Base-by-base conservation (phyloP, 2,329 filamentous ascomycete species). In the Sarocladium strictum region DNA sequence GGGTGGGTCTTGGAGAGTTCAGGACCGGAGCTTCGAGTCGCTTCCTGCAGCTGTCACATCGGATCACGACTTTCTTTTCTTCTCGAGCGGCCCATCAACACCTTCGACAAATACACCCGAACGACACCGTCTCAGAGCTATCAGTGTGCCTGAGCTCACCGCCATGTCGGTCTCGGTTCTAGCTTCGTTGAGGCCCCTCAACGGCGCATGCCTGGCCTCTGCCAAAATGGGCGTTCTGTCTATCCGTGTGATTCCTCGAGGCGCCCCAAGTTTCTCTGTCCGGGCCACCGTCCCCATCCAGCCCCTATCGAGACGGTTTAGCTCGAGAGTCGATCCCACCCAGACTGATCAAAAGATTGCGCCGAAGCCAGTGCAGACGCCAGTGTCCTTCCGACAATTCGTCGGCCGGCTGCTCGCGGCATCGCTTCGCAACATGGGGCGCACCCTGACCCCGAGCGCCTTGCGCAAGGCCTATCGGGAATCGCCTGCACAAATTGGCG, bases 381-480 rank as follows among this genome's bases (percentile, higher is more conserved):
- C 58, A 40, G 62, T 71, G 23, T 70, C 66, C 2, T 70, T 71
- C 53, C 58, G 62, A 3, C 64, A 63, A 47, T 66, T 64, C 35
- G 50, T 60, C 2, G 60, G 63, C 0, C 65, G 65, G 10, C 64
- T 66, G 4, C 62, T 72, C 7, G 64, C 62, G 12, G 67, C 63
- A 40, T 66, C 66, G 32, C 57, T 72, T 43, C 65, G 69, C 26
- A 72, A 71, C 54, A 59, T 70, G 12, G 60, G 58, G 5, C 61
- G 67, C 21, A 64, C 68, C 2, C 27, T 70, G 54, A 72, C 67
- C 32, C 69, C 69, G 23, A 66, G 63, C 33, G 68, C 68, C 15
- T 65, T 72, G 17, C 65, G 63, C 33, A 62, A 64, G 32, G 67
- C 68, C 1, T 72, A 63, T 57, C 65, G 61, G 37, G 66, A 71